Evolutionary conservation across 352 stramenopile species (phyloP).

Genomic region (Phytophthora cajani): DNA sequence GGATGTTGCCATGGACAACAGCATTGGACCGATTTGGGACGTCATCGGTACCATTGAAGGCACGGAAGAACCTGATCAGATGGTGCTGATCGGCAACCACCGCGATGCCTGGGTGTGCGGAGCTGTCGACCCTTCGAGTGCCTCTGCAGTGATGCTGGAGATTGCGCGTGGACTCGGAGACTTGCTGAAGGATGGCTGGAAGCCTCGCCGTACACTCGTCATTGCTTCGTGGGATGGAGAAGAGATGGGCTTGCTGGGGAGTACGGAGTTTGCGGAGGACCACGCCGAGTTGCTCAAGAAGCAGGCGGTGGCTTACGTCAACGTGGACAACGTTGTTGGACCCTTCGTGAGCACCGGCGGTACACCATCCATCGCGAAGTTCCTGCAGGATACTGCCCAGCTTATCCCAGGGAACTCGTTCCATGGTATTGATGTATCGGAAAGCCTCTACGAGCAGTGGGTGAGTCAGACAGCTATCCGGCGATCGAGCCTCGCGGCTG

Average conservation of each 20-base stretch:
- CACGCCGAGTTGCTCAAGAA: slow-evolving; percentile 55
- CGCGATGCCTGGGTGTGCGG: slow-evolving; percentile 89
- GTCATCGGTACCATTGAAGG: slow-evolving; percentile 69
- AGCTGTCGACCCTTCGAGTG: slow-evolving; percentile 69
- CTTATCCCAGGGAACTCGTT: slow-evolving; percentile 57
- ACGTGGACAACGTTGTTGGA: slow-evolving; percentile 79
- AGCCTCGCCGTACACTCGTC: slow-evolving; percentile 80
- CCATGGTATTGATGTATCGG: slow-evolving; percentile 26
- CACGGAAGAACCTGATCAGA: slow-evolving; percentile 58
- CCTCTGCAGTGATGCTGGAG: slow-evolving; percentile 83
- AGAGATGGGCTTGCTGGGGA: slow-evolving; percentile 74
- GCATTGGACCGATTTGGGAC: slow-evolving; percentile 65
- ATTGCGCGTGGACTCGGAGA: slow-evolving; percentile 75
- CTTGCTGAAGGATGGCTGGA: slow-evolving; percentile 73
- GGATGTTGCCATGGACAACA: slow-evolving; percentile 81
- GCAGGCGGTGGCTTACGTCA: slow-evolving; percentile 79
- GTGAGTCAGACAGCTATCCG: slow-evolving; percentile 31
- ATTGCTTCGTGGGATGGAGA: slow-evolving; percentile 89
- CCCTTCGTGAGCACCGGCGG: slow-evolving; percentile 49
- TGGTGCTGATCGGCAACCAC: slow-evolving; percentile 91
- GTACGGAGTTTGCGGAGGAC: slow-evolving; percentile 74
- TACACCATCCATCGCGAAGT: slow-evolving; percentile 63
- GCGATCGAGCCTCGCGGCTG: slow-evolving; percentile 16
- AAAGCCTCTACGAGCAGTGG: slow-evolving; percentile 54
- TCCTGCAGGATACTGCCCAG: slow-evolving; percentile 60